phyloP scores from a whole-genome alignment of 2,329 filamentous ascomycete genomes.

The Nigrograna mackinnonii region DNA sequence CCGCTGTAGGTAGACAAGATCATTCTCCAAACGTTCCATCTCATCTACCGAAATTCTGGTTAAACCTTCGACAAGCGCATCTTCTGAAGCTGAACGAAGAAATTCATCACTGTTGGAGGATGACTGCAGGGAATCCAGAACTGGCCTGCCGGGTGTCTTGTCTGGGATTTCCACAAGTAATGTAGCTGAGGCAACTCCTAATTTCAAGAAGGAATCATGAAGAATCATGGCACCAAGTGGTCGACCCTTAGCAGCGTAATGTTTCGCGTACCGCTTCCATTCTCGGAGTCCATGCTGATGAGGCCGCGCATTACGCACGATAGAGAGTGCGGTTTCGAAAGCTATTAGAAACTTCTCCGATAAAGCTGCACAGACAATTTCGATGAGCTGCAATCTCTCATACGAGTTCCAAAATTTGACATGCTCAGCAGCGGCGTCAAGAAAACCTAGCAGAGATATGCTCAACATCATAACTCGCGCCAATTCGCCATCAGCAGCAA shows the following conservation, averaged over 20 bases:
- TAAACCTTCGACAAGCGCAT: constrained; percentile 56
- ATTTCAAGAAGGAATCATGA: constrained; percentile 84
- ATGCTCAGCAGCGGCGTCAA: constrained; percentile 79
- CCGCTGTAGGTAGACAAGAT: constrained; percentile 81
- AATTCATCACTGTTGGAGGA: constrained; percentile 18
- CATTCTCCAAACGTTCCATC: constrained; percentile 84
- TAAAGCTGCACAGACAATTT: constrained; percentile 71
- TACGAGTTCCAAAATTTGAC: constrained; percentile 79
- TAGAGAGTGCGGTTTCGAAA: constrained; percentile 87
- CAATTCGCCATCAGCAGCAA: constrained; percentile 53
- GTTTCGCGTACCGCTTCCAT: constrained; percentile 84
- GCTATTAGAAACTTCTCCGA: constrained; percentile 84
- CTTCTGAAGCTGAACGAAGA: constrained; percentile 23
- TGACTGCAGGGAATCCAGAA: constrained; percentile 68
- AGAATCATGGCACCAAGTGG: constrained; percentile 91
- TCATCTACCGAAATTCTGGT: constrained; percentile 77
- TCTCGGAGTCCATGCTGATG: constrained; percentile 71
- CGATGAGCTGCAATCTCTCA: constrained; percentile 74
- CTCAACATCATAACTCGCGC: constrained; percentile 74
- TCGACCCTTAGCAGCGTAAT: constrained; percentile 77
- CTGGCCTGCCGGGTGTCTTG: constrained; percentile 63
- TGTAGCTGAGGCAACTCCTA: constrained; percentile 78
- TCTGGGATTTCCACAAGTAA: constrained; percentile 68
- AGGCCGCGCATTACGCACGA: constrained; percentile 77
- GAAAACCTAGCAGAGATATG: constrained; percentile 85